phyloP scores from a whole-genome alignment of 495 filamentous ascomycete genomes.

The Aspergillus cavernicola region DNA sequence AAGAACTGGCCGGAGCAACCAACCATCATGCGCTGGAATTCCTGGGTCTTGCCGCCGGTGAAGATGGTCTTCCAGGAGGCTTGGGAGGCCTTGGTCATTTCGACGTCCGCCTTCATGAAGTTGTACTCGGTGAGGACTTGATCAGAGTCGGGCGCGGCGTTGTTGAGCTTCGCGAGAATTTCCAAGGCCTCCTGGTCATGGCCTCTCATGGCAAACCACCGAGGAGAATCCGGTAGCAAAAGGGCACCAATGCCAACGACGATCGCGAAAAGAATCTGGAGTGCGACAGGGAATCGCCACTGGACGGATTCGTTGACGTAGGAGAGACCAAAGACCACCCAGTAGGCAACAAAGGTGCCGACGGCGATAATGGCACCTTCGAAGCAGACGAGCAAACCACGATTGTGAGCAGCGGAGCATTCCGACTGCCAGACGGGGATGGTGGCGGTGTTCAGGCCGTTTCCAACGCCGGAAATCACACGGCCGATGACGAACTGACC shows the following conservation, averaged over 20 bases:
- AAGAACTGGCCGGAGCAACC: conserved; percentile 57
- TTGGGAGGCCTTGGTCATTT: conserved; percentile 32
- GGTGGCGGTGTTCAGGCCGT: conserved; percentile 70
- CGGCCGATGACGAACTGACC: conserved; percentile 73
- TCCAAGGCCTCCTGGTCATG: conserved; percentile 54
- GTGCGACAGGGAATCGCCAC: conserved; percentile 73
- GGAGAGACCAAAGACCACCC: conserved; percentile 75
- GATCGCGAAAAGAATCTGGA: conserved; percentile 71
- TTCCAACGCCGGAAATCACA: conserved; percentile 68
- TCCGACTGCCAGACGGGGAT: conserved; percentile 78
- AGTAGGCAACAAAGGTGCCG: conserved; percentile 74
- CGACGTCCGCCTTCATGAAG: conserved; percentile 43
- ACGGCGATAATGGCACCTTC: conserved; percentile 77
- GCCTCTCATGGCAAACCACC: conserved; percentile 67
- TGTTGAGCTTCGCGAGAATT: conserved; percentile 60
- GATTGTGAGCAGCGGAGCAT: conserved; percentile 66
- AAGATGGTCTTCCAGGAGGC: conserved; percentile 34
- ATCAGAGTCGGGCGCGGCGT: conserved; percentile 25
- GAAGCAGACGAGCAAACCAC: conserved; percentile 77
- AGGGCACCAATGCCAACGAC: conserved; percentile 53
- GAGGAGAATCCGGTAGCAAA: conserved; percentile 70
- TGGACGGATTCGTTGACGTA: conserved; percentile 44
- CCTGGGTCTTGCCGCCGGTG: conserved; percentile 42
- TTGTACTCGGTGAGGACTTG: conserved; percentile 40
- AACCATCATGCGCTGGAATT: conserved; percentile 42